Evolutionary conservation across 768 basidiomycete species (phyloP), one percentile per base, ranked within the genome.

Genomic region (Mycena sanguinolenta): DNA sequence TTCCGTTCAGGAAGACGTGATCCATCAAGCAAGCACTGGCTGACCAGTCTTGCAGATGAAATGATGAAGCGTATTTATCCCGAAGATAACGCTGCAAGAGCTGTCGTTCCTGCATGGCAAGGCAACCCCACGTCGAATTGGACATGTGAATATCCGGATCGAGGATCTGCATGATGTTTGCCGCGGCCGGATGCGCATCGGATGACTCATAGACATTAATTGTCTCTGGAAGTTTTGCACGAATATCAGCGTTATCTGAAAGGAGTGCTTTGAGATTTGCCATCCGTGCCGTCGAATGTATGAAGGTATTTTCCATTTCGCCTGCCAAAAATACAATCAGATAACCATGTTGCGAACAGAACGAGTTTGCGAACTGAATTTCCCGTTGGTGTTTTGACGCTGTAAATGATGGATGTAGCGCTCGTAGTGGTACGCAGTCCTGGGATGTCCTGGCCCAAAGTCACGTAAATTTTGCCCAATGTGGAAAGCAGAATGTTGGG

Each of bases 401-500:
- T 77, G 77, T 21, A 78, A 54, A 3, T 59, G 32, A 28, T 73
- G 60, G 36, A 74, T 77, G 17, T 62, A 65, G 3, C 75, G 63
- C 32, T 78, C 74, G 44, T 73, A 54, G 53, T 54, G 9, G 23
- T 59, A 17, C 27, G 72, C 69, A 36, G 32, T 27, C 42, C 63
- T 7, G 3, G 75, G 66, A 57, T 79, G 79, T 0, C 60, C 49
- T 0, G 82, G 82, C 0, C 83, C 82, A 60, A 79, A 82, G 0
- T 68, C 55, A 1, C 68, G 46, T 8, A 83, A 61, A 36, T 75
- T 66, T 10, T 78, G 65, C 0, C 71, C 73, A 21, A 81, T 73
- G 66, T 84, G 82, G 10, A 81, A 73, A 3, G 80, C 75, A 9
- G 74, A 58, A 53, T 84, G 83, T 23, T 81, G 77, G 25, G 72